phyloP scores from a whole-genome alignment of 192 early-diverging fungal genomes.

The Backusella sp. region DNA sequence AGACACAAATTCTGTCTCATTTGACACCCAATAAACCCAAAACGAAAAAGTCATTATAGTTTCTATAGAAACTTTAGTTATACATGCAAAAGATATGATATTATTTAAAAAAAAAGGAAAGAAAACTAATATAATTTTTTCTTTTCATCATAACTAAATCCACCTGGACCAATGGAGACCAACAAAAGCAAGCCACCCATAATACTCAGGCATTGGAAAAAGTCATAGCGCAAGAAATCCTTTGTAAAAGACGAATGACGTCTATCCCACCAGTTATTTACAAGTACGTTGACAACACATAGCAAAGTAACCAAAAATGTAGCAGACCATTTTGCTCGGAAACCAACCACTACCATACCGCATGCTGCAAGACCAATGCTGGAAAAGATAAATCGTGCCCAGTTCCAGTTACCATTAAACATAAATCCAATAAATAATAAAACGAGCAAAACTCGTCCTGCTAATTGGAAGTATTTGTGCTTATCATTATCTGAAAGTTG shows the following conservation, averaged over 20 bases:
- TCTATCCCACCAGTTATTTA: slow-evolving; percentile 97
- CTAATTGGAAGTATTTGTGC: slow-evolving; percentile 86
- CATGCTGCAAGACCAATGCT: slow-evolving; percentile 78
- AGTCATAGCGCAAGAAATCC: slow-evolving; percentile 98
- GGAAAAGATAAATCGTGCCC: slow-evolving; percentile 70
- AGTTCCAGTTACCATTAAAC: slow-evolving; percentile 77
- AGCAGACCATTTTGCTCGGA: slow-evolving; percentile 96
- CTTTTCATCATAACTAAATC: slow-evolving; percentile 94
- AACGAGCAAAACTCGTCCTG: slow-evolving; percentile 88
- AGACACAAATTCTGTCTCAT: background rate
- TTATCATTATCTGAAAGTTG: slow-evolving; percentile 79
- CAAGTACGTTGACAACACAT: slow-evolving; percentile 82
- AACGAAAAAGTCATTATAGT: background rate
- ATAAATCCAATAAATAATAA: slow-evolving; percentile 89
- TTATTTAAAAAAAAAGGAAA: background rate
- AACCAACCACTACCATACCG: slow-evolving; percentile 92
- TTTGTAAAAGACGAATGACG: slow-evolving; percentile 76
- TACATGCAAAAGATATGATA: background rate
- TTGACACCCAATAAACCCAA: background rate
- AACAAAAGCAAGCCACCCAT: slow-evolving; percentile 93
- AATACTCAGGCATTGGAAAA: slow-evolving; percentile 98
- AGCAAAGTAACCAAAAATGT: slow-evolving; percentile 87
- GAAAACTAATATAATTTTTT: slow-evolving; percentile 83
- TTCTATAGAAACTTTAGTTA: background rate
- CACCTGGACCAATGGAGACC: slow-evolving; percentile 87